phyloP scores from a whole-genome alignment of 208 protist genomes.

The Wallacemonas sp. region DNA sequence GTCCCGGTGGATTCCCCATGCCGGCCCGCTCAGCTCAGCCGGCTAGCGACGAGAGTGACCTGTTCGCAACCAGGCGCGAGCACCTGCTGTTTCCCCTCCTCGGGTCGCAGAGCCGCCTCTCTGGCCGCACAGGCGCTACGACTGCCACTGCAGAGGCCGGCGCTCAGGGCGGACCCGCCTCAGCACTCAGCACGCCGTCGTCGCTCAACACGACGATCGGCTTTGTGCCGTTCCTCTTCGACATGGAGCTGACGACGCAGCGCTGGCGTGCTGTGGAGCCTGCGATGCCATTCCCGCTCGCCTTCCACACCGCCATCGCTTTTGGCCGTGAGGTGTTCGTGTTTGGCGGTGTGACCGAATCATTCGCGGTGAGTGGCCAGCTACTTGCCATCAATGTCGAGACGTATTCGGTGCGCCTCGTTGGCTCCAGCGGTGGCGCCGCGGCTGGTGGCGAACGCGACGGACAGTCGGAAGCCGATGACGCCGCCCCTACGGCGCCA shows the following conservation, averaged over 20 bases:
- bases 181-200: background rate
- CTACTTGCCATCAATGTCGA: conserved; percentile 63
- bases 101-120: conserved; percentile 10
- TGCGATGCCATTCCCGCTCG: conserved; percentile 52
- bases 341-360: conserved; percentile 83
- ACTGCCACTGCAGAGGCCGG: background rate
- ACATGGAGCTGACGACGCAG: conserved; percentile 69
- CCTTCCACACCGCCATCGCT: conserved; percentile 69
- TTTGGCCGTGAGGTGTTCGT: conserved; percentile 61
- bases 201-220: conserved; percentile 31
- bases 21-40: conserved; percentile 4
- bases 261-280: conserved; percentile 80
- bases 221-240: conserved; percentile 80
- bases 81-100: conserved; percentile 29
- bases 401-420: conserved; percentile 58
- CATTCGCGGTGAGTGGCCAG: conserved; percentile 61
- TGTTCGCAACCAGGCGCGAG: conserved; percentile 27
- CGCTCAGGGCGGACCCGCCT: background rate
- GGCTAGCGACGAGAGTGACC: conserved; percentile 18
- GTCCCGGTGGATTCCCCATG: conserved; percentile 42
- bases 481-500: conserved; percentile 13
- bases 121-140: background rate
- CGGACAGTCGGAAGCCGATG: background rate
- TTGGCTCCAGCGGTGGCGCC: conserved; percentile 6
- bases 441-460: background rate